phyloP scores from a whole-genome alignment of 139 green algal species.

The Coelastrella sp. region DNA sequence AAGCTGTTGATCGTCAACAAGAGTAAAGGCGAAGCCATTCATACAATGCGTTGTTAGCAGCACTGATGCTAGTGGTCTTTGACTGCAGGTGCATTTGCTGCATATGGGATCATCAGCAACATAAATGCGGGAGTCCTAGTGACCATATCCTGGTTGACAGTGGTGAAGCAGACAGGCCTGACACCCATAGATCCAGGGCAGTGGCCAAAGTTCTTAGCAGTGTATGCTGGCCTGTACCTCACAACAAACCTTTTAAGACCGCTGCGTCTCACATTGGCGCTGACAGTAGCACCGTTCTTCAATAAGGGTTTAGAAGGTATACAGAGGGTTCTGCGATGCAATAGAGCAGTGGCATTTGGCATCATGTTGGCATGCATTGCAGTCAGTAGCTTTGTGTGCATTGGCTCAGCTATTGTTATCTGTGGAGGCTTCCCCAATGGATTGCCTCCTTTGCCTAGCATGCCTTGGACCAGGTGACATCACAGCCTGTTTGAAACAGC shows the following conservation, averaged over 20 bases:
- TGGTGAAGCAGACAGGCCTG: constrained; percentile 55
- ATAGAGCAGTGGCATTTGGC: constrained; percentile 56
- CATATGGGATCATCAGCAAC: constrained; percentile 64
- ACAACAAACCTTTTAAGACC: constrained; percentile 57
- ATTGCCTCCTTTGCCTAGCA: constrained; percentile 19
- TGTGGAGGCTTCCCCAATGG: constrained; percentile 61
- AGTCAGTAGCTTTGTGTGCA: constrained; percentile 40
- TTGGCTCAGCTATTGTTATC: constrained; percentile 30
- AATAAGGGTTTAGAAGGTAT: constrained; percentile 24
- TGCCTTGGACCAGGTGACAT: constrained; percentile 23
- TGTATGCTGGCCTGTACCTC: constrained; percentile 60
- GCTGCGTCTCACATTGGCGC: constrained; percentile 54
- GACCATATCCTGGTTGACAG: constrained; percentile 60
- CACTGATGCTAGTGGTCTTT: too few relatives aligned
- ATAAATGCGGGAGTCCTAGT: constrained; percentile 63
- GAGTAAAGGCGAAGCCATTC: too few relatives aligned
- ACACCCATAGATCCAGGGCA: constrained; percentile 52
- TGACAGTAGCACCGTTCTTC: constrained; percentile 62
- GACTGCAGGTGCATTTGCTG: constrained; percentile 30
- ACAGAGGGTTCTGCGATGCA: neutral
- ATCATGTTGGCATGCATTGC: constrained; percentile 60
- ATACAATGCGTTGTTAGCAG: too few relatives aligned
- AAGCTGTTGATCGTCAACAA: too few relatives aligned
- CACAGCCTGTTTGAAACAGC: too few relatives aligned
- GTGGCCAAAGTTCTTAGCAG: constrained; percentile 52